Conservation (phyloP, 2,329 filamentous ascomycete species). For the Penicillium sp. region DNA sequence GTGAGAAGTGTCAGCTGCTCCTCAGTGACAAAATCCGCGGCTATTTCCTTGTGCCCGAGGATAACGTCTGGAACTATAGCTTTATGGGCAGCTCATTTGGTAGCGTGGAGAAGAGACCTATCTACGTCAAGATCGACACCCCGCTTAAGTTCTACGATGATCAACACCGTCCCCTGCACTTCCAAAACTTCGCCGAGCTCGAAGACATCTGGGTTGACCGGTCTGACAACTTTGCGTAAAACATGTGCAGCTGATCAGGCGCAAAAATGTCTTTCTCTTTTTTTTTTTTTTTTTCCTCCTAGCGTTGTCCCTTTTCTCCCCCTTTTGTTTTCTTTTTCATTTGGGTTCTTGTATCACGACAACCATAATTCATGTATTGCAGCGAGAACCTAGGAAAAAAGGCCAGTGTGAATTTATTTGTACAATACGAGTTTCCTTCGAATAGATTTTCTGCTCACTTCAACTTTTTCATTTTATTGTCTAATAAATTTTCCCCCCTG, state of each 20-base stretch:
- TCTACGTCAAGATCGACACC: constrained; percentile 91
- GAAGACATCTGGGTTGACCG: constrained; percentile 96
- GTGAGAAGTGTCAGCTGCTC: constrained; percentile 90
- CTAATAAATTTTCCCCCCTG: background rate
- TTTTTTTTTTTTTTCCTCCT: constrained; percentile 9
- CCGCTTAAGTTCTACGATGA: constrained; percentile 88
- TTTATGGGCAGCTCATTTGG: constrained; percentile 93
- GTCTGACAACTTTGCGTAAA: constrained; percentile 85
- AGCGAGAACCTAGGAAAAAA: constrained; percentile 12
- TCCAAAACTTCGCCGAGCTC: constrained; percentile 94
- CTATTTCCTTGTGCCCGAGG: constrained; percentile 93
- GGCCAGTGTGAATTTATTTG: constrained; percentile 1
- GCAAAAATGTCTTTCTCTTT: constrained; percentile 7
- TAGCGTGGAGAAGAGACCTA: constrained; percentile 81
- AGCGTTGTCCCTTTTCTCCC: constrained; percentile 14
- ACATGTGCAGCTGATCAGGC: constrained; percentile 17
- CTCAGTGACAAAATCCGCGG: constrained; percentile 91
- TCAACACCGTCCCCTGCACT: constrained; percentile 87
- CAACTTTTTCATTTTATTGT: background rate
- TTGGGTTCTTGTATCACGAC: constrained; percentile 20
- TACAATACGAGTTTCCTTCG: constrained; percentile 6
- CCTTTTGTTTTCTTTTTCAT: constrained; percentile 13
- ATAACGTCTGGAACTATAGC: constrained; percentile 92
- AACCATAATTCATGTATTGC: constrained; percentile 24
- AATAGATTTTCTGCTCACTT: constrained; percentile 4